Conservation (phyloP, 805 yeast species). For the Ogataea corticis region DNA sequence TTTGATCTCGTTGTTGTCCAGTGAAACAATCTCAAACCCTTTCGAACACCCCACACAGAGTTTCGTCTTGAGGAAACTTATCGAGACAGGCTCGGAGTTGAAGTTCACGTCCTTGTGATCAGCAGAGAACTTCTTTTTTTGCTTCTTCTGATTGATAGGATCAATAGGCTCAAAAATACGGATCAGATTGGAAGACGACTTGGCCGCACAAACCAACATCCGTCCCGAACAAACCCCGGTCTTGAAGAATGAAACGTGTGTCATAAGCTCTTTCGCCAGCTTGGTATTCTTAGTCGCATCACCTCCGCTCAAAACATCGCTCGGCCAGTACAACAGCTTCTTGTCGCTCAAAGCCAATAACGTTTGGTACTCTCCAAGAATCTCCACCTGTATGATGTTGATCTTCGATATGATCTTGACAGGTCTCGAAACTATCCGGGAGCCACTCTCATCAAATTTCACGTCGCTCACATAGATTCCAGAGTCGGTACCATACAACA, state of each 20-base stretch:
- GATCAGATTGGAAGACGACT: conserved; percentile 74
- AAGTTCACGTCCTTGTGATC: conserved; percentile 77
- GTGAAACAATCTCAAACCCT: conserved; percentile 92
- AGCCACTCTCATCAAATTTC: conserved; percentile 48
- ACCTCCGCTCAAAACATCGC: conserved; percentile 59
- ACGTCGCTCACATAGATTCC: conserved; percentile 86
- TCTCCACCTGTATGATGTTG: conserved; percentile 86
- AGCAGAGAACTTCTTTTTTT: conserved; percentile 68
- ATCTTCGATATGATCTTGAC: conserved; percentile 69
- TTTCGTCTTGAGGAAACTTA: conserved; percentile 84
- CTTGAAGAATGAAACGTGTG: conserved; percentile 88
- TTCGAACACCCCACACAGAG: conserved; percentile 94
- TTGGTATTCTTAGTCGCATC: conserved; percentile 55
- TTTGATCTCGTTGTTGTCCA: conserved; percentile 82
- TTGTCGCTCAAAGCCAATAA: conserved; percentile 81
- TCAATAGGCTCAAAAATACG: conserved; percentile 88
- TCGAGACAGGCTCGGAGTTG: conserved; percentile 86
- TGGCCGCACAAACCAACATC: conserved; percentile 86
- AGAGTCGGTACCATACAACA: conserved; percentile 86
- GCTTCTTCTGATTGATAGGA: conserved; percentile 59
- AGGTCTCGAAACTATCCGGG: conserved; percentile 65
- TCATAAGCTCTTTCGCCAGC: conserved; percentile 73
- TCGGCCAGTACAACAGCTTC: conserved; percentile 71
- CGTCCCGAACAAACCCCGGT: conserved; percentile 92
- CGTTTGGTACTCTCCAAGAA: conserved; percentile 86